These are phyloP conservation scores for Phytophthora ohioensis DNA, from an alignment of 352 stramenopile genomes.

Conservation along the genomic window DNA sequence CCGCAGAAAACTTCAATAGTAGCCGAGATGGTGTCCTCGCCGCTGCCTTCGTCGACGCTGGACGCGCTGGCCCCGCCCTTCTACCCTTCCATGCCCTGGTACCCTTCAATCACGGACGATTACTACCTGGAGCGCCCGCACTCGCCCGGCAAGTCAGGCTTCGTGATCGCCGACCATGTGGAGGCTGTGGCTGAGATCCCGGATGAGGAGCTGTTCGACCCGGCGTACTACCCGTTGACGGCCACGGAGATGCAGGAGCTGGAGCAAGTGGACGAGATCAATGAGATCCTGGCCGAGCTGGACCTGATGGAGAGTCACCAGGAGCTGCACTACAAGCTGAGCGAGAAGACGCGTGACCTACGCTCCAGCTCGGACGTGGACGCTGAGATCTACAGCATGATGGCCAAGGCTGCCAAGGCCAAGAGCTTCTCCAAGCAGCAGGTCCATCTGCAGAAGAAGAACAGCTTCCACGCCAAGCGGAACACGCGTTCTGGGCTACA, in stretches of 20 bases:
- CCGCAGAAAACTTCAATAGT: neutral
- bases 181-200: slow-evolving; percentile 63
- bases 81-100: slow-evolving; percentile 66
- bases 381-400: slow-evolving; percentile 63
- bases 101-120: slow-evolving; percentile 65
- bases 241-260: slow-evolving; percentile 68
- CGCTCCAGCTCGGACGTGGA: slow-evolving; percentile 64
- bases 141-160: slow-evolving; percentile 64
- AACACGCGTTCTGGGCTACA: slow-evolving; percentile 64
- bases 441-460: slow-evolving; percentile 44
- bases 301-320: slow-evolving; percentile 84
- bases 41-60: slow-evolving; percentile 51
- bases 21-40: slow-evolving; percentile 46
- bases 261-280: slow-evolving; percentile 84
- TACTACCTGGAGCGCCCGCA: slow-evolving; percentile 73
- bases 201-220: slow-evolving; percentile 84
- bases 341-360: slow-evolving; percentile 65
- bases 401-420: slow-evolving; percentile 60
- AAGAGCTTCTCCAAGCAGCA: slow-evolving; percentile 52
- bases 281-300: slow-evolving; percentile 79
- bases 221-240: slow-evolving; percentile 67
- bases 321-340: slow-evolving; percentile 68
- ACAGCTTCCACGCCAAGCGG: slow-evolving; percentile 52
- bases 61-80: slow-evolving; percentile 67
- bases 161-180: slow-evolving; percentile 70